Conservation (phyloP, 2,329 filamentous ascomycete species). For the Zymoseptoria tritici region DNA sequence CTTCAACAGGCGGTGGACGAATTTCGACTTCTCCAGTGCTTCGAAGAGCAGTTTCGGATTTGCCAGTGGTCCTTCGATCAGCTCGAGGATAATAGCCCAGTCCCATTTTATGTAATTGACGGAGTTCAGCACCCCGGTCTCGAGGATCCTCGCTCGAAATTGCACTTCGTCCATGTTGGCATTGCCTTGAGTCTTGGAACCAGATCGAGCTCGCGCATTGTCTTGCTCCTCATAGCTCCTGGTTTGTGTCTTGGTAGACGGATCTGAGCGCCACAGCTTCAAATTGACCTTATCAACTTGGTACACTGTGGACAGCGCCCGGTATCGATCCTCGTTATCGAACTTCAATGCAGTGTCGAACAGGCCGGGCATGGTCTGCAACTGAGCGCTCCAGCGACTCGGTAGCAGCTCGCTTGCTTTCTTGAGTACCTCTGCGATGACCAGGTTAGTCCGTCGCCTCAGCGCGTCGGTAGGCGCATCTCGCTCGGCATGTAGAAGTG, state of each 20-base stretch:
- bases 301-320: constrained; percentile 85
- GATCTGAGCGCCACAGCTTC: constrained; percentile 71
- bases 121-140: constrained; percentile 79
- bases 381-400: constrained; percentile 67
- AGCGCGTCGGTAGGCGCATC: constrained; percentile 61
- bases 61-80: constrained; percentile 86
- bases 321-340: constrained; percentile 62
- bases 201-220: constrained; percentile 36
- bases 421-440: constrained; percentile 87
- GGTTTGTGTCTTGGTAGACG: constrained; percentile 12
- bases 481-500: constrained; percentile 54
- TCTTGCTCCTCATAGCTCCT: constrained; percentile 24
- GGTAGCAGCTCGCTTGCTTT: constrained; percentile 81
- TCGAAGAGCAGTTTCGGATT: constrained; percentile 90
- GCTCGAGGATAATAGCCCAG: constrained; percentile 83
- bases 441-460: constrained; percentile 79
- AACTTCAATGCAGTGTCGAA: constrained; percentile 71
- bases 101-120: constrained; percentile 95
- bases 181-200: constrained; percentile 49
- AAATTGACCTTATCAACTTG: constrained; percentile 97
- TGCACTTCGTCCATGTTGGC: constrained; percentile 56
- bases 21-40: constrained; percentile 89
- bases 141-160: constrained; percentile 57
- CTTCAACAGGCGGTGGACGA: constrained; percentile 86
- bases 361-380: constrained; percentile 83